phyloP scores from a whole-genome alignment of 2,329 filamentous ascomycete species.

The Seiridium cupressi region DNA sequence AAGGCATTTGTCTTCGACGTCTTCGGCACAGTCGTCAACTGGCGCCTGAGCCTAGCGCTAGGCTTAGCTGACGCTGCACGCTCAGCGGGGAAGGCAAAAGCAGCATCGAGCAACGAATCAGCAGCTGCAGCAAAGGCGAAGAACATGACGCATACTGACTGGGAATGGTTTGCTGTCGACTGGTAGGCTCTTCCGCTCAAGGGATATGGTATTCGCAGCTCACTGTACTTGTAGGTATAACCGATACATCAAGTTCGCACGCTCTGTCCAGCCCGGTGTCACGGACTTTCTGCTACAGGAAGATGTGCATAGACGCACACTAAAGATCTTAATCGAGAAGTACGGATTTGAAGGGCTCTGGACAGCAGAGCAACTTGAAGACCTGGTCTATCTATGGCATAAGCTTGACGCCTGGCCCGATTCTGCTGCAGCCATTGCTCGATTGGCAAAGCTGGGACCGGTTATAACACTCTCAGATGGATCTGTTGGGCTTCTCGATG shows the following conservation, averaged over 20 bases:
- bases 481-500: slow-evolving; percentile 51
- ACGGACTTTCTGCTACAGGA: slow-evolving; percentile 53
- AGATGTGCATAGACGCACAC: slow-evolving; percentile 53
- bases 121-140: slow-evolving; percentile 37
- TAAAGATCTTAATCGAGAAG: slow-evolving; percentile 45
- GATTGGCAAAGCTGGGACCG: slow-evolving; percentile 43
- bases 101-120: slow-evolving; percentile 39
- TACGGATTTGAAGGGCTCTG: slow-evolving; percentile 51
- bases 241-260: slow-evolving; percentile 50
- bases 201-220: background rate
- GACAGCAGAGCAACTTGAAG: slow-evolving; percentile 53
- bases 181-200: slow-evolving; percentile 42
- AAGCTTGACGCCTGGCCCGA: slow-evolving; percentile 57
- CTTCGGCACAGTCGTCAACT: slow-evolving; percentile 64
- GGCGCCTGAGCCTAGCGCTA: slow-evolving; percentile 54
- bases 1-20: slow-evolving; percentile 57
- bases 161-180: slow-evolving; percentile 53
- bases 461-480: slow-evolving; percentile 61
- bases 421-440: slow-evolving; percentile 41
- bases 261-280: slow-evolving; percentile 29
- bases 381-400: slow-evolving; percentile 58
- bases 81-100: slow-evolving; percentile 35
- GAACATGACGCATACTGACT: slow-evolving; percentile 46
- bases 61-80: slow-evolving; percentile 42
- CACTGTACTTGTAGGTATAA: slow-evolving; percentile 14